Conservation (phyloP, 768 basidiomycete genomes). For the Atractiella rhizophila region DNA sequence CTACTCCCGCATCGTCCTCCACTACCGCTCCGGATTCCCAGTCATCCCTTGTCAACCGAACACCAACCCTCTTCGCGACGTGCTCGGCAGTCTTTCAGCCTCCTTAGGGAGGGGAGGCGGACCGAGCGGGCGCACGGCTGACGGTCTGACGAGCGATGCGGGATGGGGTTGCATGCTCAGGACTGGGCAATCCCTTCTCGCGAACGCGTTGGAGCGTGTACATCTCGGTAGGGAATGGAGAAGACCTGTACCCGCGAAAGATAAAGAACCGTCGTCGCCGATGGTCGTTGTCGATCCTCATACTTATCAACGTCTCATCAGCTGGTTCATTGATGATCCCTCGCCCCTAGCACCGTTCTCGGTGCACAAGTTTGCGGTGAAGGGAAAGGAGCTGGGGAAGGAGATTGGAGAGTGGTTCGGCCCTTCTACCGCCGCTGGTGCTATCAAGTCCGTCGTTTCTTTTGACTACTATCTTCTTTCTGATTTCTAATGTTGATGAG, state of each 20-base stretch:
- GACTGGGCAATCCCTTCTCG: conserved; percentile 60
- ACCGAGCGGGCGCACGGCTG: conserved; percentile 22
- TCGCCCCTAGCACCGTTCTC: conserved; percentile 64
- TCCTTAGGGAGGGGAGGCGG: conserved; percentile 6
- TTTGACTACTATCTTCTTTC: neutral
- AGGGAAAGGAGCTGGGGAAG: conserved; percentile 81
- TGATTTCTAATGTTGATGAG: neutral
- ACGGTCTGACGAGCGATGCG: conserved; percentile 58
- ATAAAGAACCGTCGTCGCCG: conserved; percentile 26
- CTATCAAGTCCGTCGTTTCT: conserved; percentile 60
- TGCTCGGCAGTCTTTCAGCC: conserved; percentile 12
- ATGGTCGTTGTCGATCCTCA: too few relatives aligned
- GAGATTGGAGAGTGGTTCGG: conserved; percentile 97
- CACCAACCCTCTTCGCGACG: neutral
- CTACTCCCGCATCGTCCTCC: conserved; percentile 64
- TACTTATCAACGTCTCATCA: conserved; percentile 66
- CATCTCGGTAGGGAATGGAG: conserved; percentile 74
- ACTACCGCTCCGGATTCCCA: conserved; percentile 65
- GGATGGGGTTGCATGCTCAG: conserved; percentile 86
- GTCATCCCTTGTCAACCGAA: conserved; percentile 34
- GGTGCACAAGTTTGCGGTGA: conserved; percentile 83
- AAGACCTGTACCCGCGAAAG: conserved; percentile 39
- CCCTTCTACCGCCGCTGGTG: conserved; percentile 88
- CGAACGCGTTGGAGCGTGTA: conserved; percentile 47
- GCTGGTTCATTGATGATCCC: conserved; percentile 87